Evolutionary conservation across 73 alveolate genomes (phyloP), one percentile per base, ranked within the genome.

Genomic region (Paramecium tetraurelia): DNA sequence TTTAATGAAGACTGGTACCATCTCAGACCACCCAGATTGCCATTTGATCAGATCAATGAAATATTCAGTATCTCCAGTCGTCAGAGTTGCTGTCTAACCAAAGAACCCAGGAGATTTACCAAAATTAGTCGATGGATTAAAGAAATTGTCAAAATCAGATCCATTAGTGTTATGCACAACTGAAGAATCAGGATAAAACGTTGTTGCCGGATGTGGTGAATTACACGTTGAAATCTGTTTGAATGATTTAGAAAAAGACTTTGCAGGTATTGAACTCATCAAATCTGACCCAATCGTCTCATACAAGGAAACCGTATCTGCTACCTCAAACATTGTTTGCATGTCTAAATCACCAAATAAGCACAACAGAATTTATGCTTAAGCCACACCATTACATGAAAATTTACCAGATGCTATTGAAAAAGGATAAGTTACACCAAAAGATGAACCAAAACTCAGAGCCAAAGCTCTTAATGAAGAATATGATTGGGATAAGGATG

Each of bases 11-110:
- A 97, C 99, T 76, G 99, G 99, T 24, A 98, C 99, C 93, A 96
- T 98, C 94, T 92, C 99, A 92, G 96, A 97, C 85, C 95, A 93
- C 95, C 98, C 97, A 76, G 97, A 93, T 53, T 99, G 99, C 83
- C 98, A 95, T 97, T 94, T 92, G 95, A 95, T 98, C 92, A 95
- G 99, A 86, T 97, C 97, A 96, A 98, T 98, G 99, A 98, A 98
- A 95, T 98, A 98, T 98, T 96, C 99, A 38, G 99, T 98, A 95
- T 96, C 99, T 59, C 99, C 99, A 40, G 99, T 98, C 93, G 99
- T 98, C 93, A 93, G 99, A 96, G 99, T 98, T 50, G 99, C 99
- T 75, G 99, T 98, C 87, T 97, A 96, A 92, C 98, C 98, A 76
- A 97, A 97, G 97, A 96, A 97, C 58, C 97, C 99, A 33, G 96